Percentiles rank a stretch among this genome's conserved stretches.
These are phyloP conservation scores for Saussurea involucrata DNA, from an alignment of 129 eudicot genomes.

Conservation along the genomic window DNA sequence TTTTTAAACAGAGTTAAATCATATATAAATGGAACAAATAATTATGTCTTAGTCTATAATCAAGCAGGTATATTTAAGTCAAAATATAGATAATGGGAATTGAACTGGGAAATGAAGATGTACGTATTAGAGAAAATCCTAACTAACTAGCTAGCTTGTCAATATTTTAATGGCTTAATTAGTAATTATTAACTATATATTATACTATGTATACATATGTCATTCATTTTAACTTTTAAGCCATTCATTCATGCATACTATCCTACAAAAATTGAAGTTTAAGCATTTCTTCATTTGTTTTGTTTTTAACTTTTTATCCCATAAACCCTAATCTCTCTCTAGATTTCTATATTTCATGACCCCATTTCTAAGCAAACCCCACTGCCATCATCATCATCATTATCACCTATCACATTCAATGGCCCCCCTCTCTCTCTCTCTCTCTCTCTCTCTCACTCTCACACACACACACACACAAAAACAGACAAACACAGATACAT, in stretches of 20 bases:
- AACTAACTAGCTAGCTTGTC: neutral
- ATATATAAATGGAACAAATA: neutral
- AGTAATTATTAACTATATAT: neutral
- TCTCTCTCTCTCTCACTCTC: neutral
- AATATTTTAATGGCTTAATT: constrained; percentile 16
- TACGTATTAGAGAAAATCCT: neutral
- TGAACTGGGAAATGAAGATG: neutral
- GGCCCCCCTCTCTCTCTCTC: constrained; percentile 21
- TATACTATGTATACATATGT: constrained; percentile 12
- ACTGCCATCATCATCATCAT: constrained; percentile 51
- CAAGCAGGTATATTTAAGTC: neutral
- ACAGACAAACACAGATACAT: constrained; percentile 28
- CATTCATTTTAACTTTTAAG: neutral
- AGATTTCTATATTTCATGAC: constrained; percentile 13
- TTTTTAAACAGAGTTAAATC: too few relatives aligned
- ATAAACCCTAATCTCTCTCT: constrained; percentile 20
- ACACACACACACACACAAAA: neutral
- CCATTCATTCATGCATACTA: constrained; percentile 8
- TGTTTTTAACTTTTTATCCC: neutral
- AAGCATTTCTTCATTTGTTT: constrained; percentile 23
- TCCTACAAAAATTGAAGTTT: constrained; percentile 21
- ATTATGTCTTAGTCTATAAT: neutral
- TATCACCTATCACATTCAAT: constrained; percentile 37
- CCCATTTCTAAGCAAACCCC: constrained; percentile 96
- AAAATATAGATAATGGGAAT: neutral